Evolutionary conservation across 495 filamentous ascomycete species (phyloP), one percentile per base, ranked within the genome.

Genomic region (Parathielavia hyrcaniae): DNA sequence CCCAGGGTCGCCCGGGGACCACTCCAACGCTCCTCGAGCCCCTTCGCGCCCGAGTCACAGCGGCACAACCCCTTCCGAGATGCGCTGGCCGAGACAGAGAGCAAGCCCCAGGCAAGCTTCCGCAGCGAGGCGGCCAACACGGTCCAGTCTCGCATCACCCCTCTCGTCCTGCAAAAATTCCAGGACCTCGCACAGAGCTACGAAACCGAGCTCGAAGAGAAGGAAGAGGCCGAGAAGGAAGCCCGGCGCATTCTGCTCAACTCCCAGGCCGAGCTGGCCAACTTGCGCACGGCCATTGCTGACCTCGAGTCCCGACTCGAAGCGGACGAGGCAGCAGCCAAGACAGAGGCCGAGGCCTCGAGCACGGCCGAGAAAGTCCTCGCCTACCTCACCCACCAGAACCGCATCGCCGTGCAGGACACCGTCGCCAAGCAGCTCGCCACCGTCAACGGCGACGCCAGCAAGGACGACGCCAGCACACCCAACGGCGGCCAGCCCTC

Each of bases 161-260:
- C 82, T 3, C 69, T 79, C 5, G 64, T 87, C 3, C 44, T 81
- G 4, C 73, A 81, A 50, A 85, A 85, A 57, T 78, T 81, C 61
- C 73, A 80, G 53, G 74, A 77, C 43, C 71, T 87, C 5, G 83
- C 83, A 3, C 60, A 64, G 17, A 79, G 77, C 34, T 83, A 82
- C 60, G 84, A 87, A 35, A 74, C 74, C 20, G 82, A 86, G 64
- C 74, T 83, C 56, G 74, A 74, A 19, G 81, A 85, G 59, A 82
- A 80, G 62, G 78, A 85, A 36, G 73, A 75, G 14, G 82, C 82
- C 22, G 74, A 81, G 46, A 70, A 67, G 32, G 84, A 86, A 47
- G 82, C 83, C 4, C 70, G 77, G 43, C 77, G 81, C 5, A 78
- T 86, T 47, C 68, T 82, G 11, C 61, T 60, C 22, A 79, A 78